Base-by-base conservation (phyloP, 2,329 filamentous ascomycete genomes). In the Phialemonium atrogriseum region DNA sequence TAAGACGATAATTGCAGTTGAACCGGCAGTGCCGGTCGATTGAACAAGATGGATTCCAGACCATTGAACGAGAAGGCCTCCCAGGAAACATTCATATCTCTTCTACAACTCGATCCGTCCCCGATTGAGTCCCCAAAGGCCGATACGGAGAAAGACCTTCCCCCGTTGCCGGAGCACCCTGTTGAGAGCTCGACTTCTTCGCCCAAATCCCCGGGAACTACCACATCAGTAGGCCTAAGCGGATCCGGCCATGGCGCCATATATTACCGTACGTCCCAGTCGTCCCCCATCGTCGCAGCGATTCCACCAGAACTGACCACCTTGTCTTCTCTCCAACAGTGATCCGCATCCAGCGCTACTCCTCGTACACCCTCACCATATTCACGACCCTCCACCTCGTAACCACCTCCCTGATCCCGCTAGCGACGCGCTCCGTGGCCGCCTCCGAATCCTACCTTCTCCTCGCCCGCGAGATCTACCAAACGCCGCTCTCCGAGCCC, bases 381-480 rank as follows among this genome's bases (percentile, higher is more conserved):
- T 94, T 89, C 61, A 70, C 80, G 20, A 67, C 75, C 18, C 68
- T 91, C 35, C 87, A 94, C 60, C 65, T 91, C 40, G 69, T 78
- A 48, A 94, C 88, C 47, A 89, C 85, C 20, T 84, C 84, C 7
- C 55, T 94, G 25, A 80, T 93, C 42, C 87, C 86, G 0, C 73
- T 91, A 22, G 46, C 79, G 30, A 85, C 83, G 24, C 73, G 69
- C 35, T 85, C 82, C 27, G 73, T 91, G 6, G 63, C 80, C 7
- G 72, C 77, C 32, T 83, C 83, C 38, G 88, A 95, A 52, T 78
- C 77, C 30, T 94, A 87, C 57, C 77, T 96, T 29, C 80, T 96
- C 42, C 84, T 94, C 55, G 88, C 87, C 17, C 77, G 89, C 39
- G 88, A 93, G 29, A 78, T 91, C 55, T 96, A 96, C 64, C 89